A percentile compares a stretch with the other conserved stretches of the same genome.
Evolutionary conservation across 2,329 filamentous ascomycete genomes (phyloP).

Genomic region (Pseudogymnoascus sp.): DNA sequence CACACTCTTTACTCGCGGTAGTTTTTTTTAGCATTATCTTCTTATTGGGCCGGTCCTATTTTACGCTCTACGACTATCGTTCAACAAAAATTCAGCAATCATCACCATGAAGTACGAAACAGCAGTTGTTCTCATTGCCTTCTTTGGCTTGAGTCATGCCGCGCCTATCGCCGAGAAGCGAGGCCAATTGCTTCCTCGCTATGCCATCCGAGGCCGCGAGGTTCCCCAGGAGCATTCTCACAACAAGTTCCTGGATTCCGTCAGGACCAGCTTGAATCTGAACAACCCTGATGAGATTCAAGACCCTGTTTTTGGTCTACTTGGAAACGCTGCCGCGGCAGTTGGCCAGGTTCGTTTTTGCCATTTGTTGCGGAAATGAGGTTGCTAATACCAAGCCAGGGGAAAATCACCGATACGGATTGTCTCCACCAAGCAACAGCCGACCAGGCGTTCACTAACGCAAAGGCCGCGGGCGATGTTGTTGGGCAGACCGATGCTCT

Average conservation of each 20-base stretch:
- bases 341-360: constrained; percentile 28
- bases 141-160: constrained; percentile 26
- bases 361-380: neutral
- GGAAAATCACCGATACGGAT: constrained; percentile 43
- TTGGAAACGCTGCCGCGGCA: constrained; percentile 44
- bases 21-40: constrained; percentile 16
- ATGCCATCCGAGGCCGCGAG: constrained; percentile 34
- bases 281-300: constrained; percentile 43
- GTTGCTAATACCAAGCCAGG: constrained; percentile 23
- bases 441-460: constrained; percentile 55
- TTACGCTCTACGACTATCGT: constrained; percentile 17
- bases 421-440: constrained; percentile 52
- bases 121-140: constrained; percentile 23
- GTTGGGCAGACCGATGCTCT: constrained; percentile 46
- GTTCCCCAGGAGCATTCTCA: constrained; percentile 53
- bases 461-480: constrained; percentile 47
- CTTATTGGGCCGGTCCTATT: constrained; percentile 26
- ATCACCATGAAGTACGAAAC: constrained; percentile 30
- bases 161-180: constrained; percentile 23
- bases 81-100: constrained; percentile 17
- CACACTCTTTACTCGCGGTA: constrained; percentile 24
- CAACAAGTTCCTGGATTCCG: constrained; percentile 39
- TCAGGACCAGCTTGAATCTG: constrained; percentile 37
- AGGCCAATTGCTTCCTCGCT: constrained; percentile 16
- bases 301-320: constrained; percentile 44